phyloP scores from a whole-genome alignment of 2,329 filamentous ascomycete genomes.

The Blastomyces parvus region DNA sequence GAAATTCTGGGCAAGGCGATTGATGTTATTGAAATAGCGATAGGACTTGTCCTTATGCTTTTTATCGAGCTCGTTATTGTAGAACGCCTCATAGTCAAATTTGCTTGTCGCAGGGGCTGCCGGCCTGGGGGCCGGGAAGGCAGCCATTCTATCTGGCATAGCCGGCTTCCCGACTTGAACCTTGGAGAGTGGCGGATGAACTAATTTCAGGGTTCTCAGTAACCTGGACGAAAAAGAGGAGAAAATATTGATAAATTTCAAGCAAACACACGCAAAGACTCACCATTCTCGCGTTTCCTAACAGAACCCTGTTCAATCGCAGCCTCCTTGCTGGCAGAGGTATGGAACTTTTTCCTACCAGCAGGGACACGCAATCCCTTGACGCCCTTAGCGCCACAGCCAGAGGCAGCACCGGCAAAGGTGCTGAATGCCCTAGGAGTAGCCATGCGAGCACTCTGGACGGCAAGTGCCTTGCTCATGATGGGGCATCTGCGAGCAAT shows the following conservation, averaged over 20 bases:
- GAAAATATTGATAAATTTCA: not conserved
- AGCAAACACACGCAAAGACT: slow-evolving; percentile 13
- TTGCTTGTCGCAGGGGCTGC: slow-evolving; percentile 44
- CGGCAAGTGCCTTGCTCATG: slow-evolving; percentile 94
- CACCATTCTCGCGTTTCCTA: slow-evolving; percentile 44
- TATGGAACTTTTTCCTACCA: slow-evolving; percentile 68
- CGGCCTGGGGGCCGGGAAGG: slow-evolving; percentile 29
- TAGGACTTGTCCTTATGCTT: slow-evolving; percentile 99
- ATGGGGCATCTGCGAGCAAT: slow-evolving; percentile 91
- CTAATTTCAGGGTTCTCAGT: slow-evolving; percentile 7
- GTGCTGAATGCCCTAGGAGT: slow-evolving; percentile 32
- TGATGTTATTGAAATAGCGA: slow-evolving; percentile 99
- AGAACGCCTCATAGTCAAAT: slow-evolving; percentile 90
- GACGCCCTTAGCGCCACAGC: slow-evolving; percentile 27
- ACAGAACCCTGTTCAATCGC: slow-evolving; percentile 54
- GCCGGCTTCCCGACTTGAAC: slow-evolving; percentile 4
- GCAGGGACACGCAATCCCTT: slow-evolving; percentile 37
- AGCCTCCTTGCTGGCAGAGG: slow-evolving; percentile 66
- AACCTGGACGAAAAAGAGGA: not conserved
- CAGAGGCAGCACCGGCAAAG: slow-evolving; percentile 24
- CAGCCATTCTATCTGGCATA: slow-evolving; percentile 9
- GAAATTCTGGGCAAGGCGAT: slow-evolving; percentile 91
- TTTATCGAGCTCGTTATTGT: slow-evolving; percentile 81
- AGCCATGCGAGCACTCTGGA: slow-evolving; percentile 51
- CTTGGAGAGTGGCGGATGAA: slow-evolving; percentile 10